phyloP scores from a whole-genome alignment of 306 rosid species.

The Spatholobus suberectus region DNA sequence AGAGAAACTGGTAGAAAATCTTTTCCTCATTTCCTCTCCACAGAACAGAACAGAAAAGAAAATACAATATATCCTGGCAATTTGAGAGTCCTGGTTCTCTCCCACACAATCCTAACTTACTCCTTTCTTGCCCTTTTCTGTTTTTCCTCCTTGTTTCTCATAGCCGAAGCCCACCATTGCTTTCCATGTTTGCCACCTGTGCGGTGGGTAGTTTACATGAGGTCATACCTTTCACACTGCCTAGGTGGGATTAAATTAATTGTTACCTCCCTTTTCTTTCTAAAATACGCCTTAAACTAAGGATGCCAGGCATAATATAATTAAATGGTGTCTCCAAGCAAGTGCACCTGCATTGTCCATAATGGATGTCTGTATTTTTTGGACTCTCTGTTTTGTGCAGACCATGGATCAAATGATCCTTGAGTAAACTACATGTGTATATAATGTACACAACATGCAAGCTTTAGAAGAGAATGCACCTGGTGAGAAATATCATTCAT shows the following conservation, averaged over 20 bases:
- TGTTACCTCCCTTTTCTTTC: background rate
- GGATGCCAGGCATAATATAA: background rate
- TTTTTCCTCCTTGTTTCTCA: background rate
- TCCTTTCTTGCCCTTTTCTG: background rate
- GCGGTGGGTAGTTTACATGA: background rate
- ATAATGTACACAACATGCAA: too few relatives aligned
- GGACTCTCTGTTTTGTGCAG: background rate
- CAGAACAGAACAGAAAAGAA: background rate
- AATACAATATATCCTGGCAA: background rate
- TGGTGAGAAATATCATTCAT: too few relatives aligned
- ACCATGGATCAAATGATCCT: slow-evolving; percentile 4
- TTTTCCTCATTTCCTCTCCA: slow-evolving; percentile 3
- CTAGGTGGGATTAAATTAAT: background rate
- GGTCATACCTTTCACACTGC: background rate
- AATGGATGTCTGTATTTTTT: background rate
- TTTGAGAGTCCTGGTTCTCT: background rate
- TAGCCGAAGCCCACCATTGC: background rate
- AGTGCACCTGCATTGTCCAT: background rate
- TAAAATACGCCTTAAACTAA: background rate
- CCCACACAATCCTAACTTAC: background rate
- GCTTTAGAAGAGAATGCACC: too few relatives aligned
- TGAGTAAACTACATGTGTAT: background rate
- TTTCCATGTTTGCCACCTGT: background rate
- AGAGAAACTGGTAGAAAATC: background rate
- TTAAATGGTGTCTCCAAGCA: background rate